Evolutionary conservation across 176 grass and related monocot species (phyloP).

Genomic region (Poa annua): DNA sequence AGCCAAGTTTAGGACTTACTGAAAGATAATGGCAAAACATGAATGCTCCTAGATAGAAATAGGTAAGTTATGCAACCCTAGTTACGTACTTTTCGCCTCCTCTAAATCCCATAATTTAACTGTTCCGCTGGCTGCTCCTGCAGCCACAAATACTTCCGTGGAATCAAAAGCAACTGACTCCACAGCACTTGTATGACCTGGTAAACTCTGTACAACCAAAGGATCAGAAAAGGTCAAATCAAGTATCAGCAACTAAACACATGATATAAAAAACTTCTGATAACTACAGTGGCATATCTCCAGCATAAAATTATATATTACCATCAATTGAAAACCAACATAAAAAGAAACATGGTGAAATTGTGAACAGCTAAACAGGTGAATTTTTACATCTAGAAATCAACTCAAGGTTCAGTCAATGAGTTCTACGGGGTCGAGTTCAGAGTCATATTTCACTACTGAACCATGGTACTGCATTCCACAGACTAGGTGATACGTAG

Average conservation of each 20-base stretch:
- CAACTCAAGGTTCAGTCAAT: slow-evolving; percentile 7
- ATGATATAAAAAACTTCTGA: not conserved
- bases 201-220: slow-evolving; percentile 71
- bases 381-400: not conserved
- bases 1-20: slow-evolving; percentile 27
- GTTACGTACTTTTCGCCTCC: slow-evolving; percentile 86
- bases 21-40: not conserved
- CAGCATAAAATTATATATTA: not conserved
- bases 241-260: slow-evolving; percentile 7
- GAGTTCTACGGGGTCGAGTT: not conserved
- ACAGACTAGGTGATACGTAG: not conserved
- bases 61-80: slow-evolving; percentile 14
- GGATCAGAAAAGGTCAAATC: slow-evolving; percentile 16
- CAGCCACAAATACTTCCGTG: slow-evolving; percentile 87
- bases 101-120: slow-evolving; percentile 94
- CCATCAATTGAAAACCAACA: slow-evolving; percentile 29
- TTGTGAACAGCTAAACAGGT: not conserved
- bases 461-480: not conserved
- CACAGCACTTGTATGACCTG: slow-evolving; percentile 88
- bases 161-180: slow-evolving; percentile 90
- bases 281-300: not conserved
- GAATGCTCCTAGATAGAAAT: not conserved
- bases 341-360: not conserved
- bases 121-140: slow-evolving; percentile 94
- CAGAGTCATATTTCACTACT: not conserved